Evolutionary conservation across 73 alveolate species (phyloP).

Genomic region (Tetrahymena malaccensis): DNA sequence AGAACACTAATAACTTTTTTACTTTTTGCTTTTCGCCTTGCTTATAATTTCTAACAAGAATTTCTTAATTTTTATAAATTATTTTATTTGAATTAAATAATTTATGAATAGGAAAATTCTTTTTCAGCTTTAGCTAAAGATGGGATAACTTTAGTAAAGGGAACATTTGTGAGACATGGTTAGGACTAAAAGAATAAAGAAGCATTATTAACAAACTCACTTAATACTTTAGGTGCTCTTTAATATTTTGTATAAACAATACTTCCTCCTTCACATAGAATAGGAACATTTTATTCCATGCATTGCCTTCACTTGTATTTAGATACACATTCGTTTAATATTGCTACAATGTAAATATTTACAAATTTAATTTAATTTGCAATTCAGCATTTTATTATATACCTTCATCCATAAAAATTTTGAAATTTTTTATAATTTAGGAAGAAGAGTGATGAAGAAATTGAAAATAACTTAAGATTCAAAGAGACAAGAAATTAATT

Average conservation of each 20-base stretch:
- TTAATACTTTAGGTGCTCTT: background rate
- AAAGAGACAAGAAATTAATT: background rate
- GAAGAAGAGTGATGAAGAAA: background rate
- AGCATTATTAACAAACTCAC: background rate
- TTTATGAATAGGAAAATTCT: background rate
- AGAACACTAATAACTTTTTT: too few relatives aligned
- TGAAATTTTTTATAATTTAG: background rate
- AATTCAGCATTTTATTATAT: background rate
- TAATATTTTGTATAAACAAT: background rate
- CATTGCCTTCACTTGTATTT: background rate
- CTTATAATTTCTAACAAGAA: too few relatives aligned
- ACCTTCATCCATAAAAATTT: background rate
- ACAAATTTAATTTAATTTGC: background rate
- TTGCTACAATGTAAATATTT: background rate
- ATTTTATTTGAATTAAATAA: too few relatives aligned
- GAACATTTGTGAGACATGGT: background rate
- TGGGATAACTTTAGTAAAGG: background rate
- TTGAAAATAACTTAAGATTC: background rate
- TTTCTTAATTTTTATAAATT: too few relatives aligned
- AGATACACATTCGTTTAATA: background rate
- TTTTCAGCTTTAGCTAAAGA: background rate
- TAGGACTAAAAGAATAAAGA: background rate
- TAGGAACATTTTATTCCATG: background rate
- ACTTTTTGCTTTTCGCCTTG: too few relatives aligned
- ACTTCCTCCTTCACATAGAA: background rate